Evolutionary conservation across 2,329 filamentous ascomycete genomes (phyloP), one percentile per base, ranked within the genome.

Genomic region (Hypoxylon sp.): DNA sequence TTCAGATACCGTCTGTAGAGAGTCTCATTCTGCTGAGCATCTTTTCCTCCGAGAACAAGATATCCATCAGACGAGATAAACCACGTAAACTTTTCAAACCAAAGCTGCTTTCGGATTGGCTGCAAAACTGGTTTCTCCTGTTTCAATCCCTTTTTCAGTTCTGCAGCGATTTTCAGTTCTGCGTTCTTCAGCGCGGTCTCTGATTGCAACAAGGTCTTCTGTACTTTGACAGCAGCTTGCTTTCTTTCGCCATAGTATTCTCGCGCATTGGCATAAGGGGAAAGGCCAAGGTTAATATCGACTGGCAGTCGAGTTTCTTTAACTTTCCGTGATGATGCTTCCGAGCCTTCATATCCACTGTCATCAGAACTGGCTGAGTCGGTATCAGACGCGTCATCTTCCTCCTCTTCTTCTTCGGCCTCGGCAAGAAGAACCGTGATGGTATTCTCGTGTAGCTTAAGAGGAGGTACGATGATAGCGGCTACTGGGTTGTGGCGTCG

Each of bases 31-130:
- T 99, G 94, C 63, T 90, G 88, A 1, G 86, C 82, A 73, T 99
- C 94, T 55, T 90, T 91, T 11, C 91, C 93, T 32, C 86, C 93
- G 11, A 99, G 80, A 0, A 97, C 89, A 4, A 99, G 80, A 68
- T 97, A 97, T 3, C 93, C 92, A 66, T 99, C 94, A 0, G 91
- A 95, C 0, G 92, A 97, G 62, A 97, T 83, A 73, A 99, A 99
- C 81, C 91, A 97, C 19, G 86, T 78, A 64, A 96, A 99, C 71
- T 99, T 99, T 66, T 99, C 94, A 62, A 97, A 99, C 94, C 94
- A 99, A 64, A 92, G 82, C 60, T 87, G 88, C 65, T 86, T 88
- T 47, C 94, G 83, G 6, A 96, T 87, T 0, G 89, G 91, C 34
- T 92, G 86, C 7, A 97, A 75, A 2, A 95, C 77, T 13, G 91